phyloP scores from a whole-genome alignment of 306 rosid genomes.

The Fagus sylvatica region DNA sequence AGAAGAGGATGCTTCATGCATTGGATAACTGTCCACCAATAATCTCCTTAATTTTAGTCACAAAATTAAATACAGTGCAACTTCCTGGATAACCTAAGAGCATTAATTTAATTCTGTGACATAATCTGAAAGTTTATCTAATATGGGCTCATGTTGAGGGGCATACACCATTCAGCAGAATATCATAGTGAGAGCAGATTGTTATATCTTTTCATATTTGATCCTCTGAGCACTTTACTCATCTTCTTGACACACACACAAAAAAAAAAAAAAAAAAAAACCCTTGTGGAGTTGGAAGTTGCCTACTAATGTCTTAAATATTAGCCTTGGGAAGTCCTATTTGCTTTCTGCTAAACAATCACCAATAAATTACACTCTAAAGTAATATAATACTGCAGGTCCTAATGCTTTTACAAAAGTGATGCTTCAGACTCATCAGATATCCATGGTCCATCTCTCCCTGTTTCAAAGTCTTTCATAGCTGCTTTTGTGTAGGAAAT shows the following conservation, averaged over 20 bases:
- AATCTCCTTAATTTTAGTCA: not conserved
- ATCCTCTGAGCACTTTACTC: not conserved
- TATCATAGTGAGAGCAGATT: not conserved
- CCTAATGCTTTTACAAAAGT: conserved; percentile 4
- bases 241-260: not conserved
- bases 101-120: not conserved
- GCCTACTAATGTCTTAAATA: conserved; percentile 2
- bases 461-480: not conserved
- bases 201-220: conserved; percentile 17
- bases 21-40: not conserved
- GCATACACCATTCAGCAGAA: conserved; percentile 4
- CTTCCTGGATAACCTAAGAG: conserved; percentile 1
- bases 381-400: conserved; percentile 12
- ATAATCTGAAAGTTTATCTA: not conserved
- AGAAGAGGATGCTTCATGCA: not conserved
- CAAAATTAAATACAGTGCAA: not conserved
- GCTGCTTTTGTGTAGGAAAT: not conserved
- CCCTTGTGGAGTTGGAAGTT: not conserved
- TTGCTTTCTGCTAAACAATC: not conserved
- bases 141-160: not conserved
- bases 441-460: conserved; percentile 1
- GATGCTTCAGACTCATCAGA: not conserved
- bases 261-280: not conserved
- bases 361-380: conserved; percentile 5
- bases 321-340: not conserved